phyloP scores from a whole-genome alignment of 345 rosid species.

The Geranium brycei region DNA sequence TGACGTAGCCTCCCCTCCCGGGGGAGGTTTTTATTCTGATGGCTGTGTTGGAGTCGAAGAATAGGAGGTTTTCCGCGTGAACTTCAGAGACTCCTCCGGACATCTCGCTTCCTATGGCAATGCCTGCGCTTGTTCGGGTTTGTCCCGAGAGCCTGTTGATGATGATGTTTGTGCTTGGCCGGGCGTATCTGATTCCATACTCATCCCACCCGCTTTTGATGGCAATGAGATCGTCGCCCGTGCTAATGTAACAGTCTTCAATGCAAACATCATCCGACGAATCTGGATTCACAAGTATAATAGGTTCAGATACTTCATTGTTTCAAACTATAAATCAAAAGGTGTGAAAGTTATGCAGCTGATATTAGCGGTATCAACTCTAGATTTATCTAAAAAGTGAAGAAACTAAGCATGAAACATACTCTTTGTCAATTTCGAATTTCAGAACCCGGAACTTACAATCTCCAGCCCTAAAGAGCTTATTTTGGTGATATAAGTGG shows the following conservation, averaged over 20 bases:
- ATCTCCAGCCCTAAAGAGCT: too few species aligned
- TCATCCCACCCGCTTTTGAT: constrained; percentile 99
- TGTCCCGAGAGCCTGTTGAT: constrained; percentile 59
- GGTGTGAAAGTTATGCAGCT: background rate
- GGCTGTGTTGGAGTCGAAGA: constrained; percentile 55
- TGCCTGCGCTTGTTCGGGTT: constrained; percentile 59
- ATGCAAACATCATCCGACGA: constrained; percentile 83
- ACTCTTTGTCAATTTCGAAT: too few species aligned
- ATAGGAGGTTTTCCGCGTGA: constrained; percentile 41
- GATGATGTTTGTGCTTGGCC: constrained; percentile 64
- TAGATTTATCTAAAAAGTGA: background rate
- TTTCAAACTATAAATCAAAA: background rate
- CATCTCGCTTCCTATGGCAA: constrained; percentile 95
- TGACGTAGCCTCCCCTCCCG: constrained; percentile 87
- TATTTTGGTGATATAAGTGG: too few species aligned
- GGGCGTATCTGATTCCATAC: constrained; percentile 67
- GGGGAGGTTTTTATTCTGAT: constrained; percentile 83
- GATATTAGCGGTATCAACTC: background rate
- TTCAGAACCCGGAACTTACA: too few species aligned
- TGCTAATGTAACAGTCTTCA: constrained; percentile 76
- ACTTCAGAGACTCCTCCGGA: constrained; percentile 92
- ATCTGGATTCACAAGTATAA: constrained; percentile 32
- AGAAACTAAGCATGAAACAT: background rate
- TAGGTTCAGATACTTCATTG: background rate
- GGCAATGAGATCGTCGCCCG: constrained; percentile 82